Percentiles rank a stretch among this genome's conserved stretches.
Conservation (phyloP, 257 asterid genomes). For the Marsdenia floribunda region DNA sequence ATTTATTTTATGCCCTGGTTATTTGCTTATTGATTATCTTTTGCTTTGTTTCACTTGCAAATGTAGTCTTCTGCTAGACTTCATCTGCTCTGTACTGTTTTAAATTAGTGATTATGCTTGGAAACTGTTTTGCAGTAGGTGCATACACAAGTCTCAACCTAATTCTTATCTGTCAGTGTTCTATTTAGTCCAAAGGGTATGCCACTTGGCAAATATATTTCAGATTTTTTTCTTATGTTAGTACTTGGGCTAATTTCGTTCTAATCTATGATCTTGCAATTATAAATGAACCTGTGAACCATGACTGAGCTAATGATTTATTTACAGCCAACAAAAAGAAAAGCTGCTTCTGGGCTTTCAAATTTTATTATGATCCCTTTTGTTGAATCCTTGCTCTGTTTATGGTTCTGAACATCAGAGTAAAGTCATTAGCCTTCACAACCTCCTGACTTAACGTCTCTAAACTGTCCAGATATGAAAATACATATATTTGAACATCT, state of each 20-base stretch:
- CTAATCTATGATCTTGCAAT: no score
- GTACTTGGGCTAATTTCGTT: no score
- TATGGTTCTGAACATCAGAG: background rate
- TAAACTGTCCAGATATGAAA: background rate
- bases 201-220: background rate
- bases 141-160: background rate
- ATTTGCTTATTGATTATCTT: background rate
- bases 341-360: background rate
- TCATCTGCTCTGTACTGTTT: background rate
- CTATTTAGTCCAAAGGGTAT: background rate
- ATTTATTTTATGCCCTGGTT: background rate
- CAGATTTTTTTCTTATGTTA: background rate
- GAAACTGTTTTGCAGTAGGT: background rate
- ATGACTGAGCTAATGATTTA: no score
- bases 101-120: background rate
- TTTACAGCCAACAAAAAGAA: background rate
- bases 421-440: background rate
- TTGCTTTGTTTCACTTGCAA: background rate
- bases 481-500: background rate
- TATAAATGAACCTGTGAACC: no score
- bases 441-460: background rate
- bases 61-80: background rate
- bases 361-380: background rate
- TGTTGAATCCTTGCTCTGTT: background rate
- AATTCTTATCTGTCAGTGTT: background rate